Evolutionary conservation across 768 basidiomycete genomes (phyloP), one percentile per base, ranked within the genome.

Genomic region (Mycena albidolilacea): DNA sequence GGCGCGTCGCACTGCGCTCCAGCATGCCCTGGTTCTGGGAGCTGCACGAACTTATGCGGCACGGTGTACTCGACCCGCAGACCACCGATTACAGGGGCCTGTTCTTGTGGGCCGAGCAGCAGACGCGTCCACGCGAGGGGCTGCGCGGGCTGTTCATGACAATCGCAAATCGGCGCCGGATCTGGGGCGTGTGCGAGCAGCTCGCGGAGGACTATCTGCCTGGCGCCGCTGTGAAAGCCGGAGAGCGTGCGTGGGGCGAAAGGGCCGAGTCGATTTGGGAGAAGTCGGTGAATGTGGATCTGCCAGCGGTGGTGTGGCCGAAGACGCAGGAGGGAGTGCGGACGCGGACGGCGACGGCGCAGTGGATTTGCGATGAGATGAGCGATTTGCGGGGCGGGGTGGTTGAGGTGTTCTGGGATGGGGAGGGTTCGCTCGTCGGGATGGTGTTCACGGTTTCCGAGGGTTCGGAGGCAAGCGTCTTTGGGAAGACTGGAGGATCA

Each of bases 11-110:
- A 21, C 44, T 64, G 23, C 12, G 21, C 15, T 9, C 15, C 19
- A 50, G 62, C 62, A 64, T 64, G 62, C 62, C 62, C 35, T 64
- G 62, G 62, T 64, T 64, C 46, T 64, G 62, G 62, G 62, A 64
- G 62, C 62, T 64, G 62, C 44, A 50, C 37, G 62, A 35, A 17
- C 21, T 48, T 5, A 12, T 64, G 30, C 46, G 46, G 5, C 30
- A 64, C 21, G 62, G 62, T 23, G 9, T 14, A 50, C 21, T 64
- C 62, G 21, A 48, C 46, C 30, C 30, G 10, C 6, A 64, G 35
- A 30, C 21, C 3, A 64, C 30, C 1, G 44, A 64, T n/a, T 64
- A 46, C 62, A 64, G 12, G 46, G 62, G 62, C 15, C 44, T 64
- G 5, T 46, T 50, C 44, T 17, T 46, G 14, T 64, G 62, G 62